These are phyloP conservation scores for Cyclotella sp. DNA, from an alignment of 108 stramenopile genomes.

Conservation along the genomic window DNA sequence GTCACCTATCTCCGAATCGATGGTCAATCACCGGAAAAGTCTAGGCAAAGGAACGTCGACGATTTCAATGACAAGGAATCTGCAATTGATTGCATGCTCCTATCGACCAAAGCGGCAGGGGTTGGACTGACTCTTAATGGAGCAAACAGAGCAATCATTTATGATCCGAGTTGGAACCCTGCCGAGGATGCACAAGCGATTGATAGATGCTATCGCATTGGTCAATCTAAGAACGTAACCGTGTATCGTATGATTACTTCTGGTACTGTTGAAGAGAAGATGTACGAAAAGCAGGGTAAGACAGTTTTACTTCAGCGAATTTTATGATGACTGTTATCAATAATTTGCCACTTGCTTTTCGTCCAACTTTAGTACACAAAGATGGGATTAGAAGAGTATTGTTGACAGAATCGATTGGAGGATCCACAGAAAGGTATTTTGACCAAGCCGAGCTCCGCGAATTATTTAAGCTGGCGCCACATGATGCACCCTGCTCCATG, in stretches of 20 bases:
- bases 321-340: not conserved
- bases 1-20: conserved; percentile 84
- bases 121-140: conserved; percentile 83
- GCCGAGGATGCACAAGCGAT: conserved; percentile 96
- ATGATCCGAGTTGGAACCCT: conserved; percentile 88
- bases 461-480: conserved; percentile 68
- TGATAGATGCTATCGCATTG: conserved; percentile 91
- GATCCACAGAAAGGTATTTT: conserved; percentile 73
- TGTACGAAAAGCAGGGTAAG: conserved; percentile 63
- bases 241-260: conserved; percentile 96
- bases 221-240: conserved; percentile 90
- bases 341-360: not conserved
- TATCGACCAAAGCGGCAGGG: conserved; percentile 89
- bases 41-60: conserved; percentile 89
- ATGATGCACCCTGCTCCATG: conserved; percentile 65
- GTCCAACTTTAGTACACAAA: conserved; percentile 59
- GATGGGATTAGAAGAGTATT: conserved; percentile 81
- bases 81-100: conserved; percentile 69
- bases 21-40: conserved; percentile 84
- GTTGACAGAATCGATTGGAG: conserved; percentile 47
- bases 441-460: conserved; percentile 67
- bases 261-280: conserved; percentile 91
- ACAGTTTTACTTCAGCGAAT: not conserved
- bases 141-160: conserved; percentile 63
- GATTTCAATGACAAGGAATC: conserved; percentile 85